phyloP scores from a whole-genome alignment of 768 basidiomycete genomes.

The Rubroboletus pulcherrimus region DNA sequence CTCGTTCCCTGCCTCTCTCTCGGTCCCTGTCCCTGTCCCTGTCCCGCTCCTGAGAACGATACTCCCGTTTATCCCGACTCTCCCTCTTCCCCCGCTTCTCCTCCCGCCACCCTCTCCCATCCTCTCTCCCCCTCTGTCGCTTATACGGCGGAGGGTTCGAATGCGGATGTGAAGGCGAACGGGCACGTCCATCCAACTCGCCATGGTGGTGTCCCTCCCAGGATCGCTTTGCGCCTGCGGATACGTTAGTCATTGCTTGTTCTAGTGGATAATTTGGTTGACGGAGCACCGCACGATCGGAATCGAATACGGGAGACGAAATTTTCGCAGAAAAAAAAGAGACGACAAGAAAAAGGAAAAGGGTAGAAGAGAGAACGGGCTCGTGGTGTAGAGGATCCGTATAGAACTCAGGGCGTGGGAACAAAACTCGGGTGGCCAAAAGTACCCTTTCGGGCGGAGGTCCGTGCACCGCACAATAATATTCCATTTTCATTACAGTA shows the following conservation, averaged over 20 bases:
- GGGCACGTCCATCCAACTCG: slow-evolving; percentile 28
- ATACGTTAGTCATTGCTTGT: slow-evolving; percentile 68
- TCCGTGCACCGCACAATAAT: slow-evolving; percentile 12
- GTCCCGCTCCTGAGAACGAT: slow-evolving; percentile 37
- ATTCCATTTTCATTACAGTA: too few species aligned
- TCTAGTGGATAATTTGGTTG: slow-evolving; percentile 48
- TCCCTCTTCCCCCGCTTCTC: slow-evolving; percentile 40
- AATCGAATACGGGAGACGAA: slow-evolving; percentile 10
- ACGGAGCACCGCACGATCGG: slow-evolving; percentile 79
- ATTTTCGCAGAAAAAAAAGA: not conserved
- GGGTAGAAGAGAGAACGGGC: not conserved
- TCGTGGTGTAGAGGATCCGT: not conserved
- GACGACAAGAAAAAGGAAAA: not conserved
- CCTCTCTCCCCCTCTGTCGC: slow-evolving; percentile 50
- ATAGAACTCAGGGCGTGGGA: not conserved
- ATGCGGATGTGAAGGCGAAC: slow-evolving; percentile 13
- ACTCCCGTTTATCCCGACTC: slow-evolving; percentile 34
- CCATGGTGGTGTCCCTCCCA: slow-evolving; percentile 55
- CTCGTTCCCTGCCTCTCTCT: slow-evolving; percentile 35
- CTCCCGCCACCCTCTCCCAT: slow-evolving; percentile 67
- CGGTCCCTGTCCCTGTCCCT: slow-evolving; percentile 34
- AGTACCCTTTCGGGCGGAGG: slow-evolving; percentile 6
- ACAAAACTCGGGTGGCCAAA: not conserved
- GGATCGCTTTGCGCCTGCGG: slow-evolving; percentile 80
- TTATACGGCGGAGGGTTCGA: slow-evolving; percentile 35